Evolutionary conservation across 1,284 basidiomycete genomes (phyloP).

Genomic region (Austroboletus niveus): DNA sequence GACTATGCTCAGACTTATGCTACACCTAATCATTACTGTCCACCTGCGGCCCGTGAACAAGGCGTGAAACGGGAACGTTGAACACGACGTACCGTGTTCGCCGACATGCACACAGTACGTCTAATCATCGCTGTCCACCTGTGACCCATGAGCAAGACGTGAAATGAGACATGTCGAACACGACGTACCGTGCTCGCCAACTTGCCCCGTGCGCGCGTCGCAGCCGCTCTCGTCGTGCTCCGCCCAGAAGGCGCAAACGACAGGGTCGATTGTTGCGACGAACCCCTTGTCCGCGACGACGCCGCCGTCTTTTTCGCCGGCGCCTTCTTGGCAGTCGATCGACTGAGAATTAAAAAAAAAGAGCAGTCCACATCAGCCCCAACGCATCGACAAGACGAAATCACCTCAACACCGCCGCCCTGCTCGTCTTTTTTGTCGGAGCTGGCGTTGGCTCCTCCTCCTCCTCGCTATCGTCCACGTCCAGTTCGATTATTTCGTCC

Average conservation of each 20-base stretch:
- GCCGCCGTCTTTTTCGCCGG: slow-evolving; percentile 55
- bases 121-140: slow-evolving; percentile 35
- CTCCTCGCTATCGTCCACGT: slow-evolving; percentile 45
- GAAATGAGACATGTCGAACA: neutral
- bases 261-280: slow-evolving; percentile 46
- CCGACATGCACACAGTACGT: slow-evolving; percentile 39
- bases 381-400: slow-evolving; percentile 4
- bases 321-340: slow-evolving; percentile 32
- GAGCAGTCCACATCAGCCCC: neutral
- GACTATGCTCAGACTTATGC: neutral
- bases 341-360: slow-evolving; percentile 9
- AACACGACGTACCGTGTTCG: slow-evolving; percentile 20
- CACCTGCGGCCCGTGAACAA: slow-evolving; percentile 14
- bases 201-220: slow-evolving; percentile 54
- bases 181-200: slow-evolving; percentile 37
- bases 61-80: neutral
- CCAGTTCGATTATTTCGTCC: slow-evolving; percentile 49
- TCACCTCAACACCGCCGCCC: slow-evolving; percentile 64
- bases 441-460: slow-evolving; percentile 43
- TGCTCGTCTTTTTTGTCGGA: slow-evolving; percentile 57
- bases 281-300: slow-evolving; percentile 31
- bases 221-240: slow-evolving; percentile 53
- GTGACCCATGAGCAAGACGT: neutral
- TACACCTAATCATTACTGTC: slow-evolving; percentile 32
- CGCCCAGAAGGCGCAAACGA: slow-evolving; percentile 62